phyloP scores from a whole-genome alignment of 2,329 filamentous ascomycete species.

The Monilinia laxa region DNA sequence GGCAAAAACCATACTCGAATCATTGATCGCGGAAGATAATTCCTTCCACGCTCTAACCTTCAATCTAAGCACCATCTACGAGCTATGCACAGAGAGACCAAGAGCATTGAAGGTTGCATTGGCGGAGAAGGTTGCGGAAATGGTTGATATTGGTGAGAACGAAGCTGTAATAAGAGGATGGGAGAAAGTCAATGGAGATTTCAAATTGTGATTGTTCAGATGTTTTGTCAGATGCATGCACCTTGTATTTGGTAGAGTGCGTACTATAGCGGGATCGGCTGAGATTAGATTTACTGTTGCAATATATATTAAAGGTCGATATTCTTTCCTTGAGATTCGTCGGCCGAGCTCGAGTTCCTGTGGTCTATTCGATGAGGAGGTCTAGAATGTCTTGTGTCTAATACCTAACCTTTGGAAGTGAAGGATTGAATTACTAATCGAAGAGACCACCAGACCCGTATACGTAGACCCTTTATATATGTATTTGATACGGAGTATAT shows the following conservation, averaged over 20 bases:
- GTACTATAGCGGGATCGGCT: background rate
- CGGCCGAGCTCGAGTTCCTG: background rate
- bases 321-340: background rate
- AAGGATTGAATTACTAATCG: too few relatives aligned
- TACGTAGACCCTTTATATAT: background rate
- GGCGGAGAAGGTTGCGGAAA: conserved; percentile 64
- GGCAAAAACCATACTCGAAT: conserved; percentile 66
- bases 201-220: conserved; percentile 33
- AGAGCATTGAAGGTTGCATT: conserved; percentile 68
- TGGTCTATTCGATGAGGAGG: background rate
- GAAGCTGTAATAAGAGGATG: conserved; percentile 27
- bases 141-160: conserved; percentile 17
- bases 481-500: too few relatives aligned
- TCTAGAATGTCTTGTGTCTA: background rate
- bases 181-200: conserved; percentile 41
- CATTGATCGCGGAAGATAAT: conserved; percentile 59
- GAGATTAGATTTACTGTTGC: background rate
- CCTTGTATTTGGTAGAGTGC: background rate
- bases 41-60: conserved; percentile 81
- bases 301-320: background rate
- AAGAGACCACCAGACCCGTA: too few relatives aligned
- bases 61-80: conserved; percentile 88
- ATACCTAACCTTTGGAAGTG: background rate
- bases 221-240: background rate
- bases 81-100: conserved; percentile 80